Base-by-base conservation (phyloP, 2,329 filamentous ascomycete genomes). In the Chaetomiaceae sp. region DNA sequence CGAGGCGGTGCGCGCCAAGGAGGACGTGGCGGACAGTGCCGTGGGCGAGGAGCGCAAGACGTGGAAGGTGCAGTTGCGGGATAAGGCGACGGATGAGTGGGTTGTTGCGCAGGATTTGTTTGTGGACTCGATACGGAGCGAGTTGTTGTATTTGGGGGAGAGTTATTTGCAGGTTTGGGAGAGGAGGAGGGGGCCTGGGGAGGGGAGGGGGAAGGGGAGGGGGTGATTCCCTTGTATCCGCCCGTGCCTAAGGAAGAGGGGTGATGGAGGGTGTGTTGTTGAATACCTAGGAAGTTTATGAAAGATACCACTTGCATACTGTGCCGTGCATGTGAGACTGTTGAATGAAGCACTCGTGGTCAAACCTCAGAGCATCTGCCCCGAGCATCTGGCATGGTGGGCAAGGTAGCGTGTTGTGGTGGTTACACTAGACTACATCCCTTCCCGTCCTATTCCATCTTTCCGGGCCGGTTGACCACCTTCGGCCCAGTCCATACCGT, bases 131-230 rank as follows among this genome's bases (percentile, higher is more conserved):
- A 88, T 94, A 19, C 87, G 92, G 71, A 88, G 83, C 59, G 92
- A 99, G 75, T 80, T 95, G 63, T 69, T 99, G 60, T 95, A 96
- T 66, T 87, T 95, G 0, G 90, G 92, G 48, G 94, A 99, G 78
- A 88, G 88, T 52, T 97, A 97, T 75, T 72, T 97, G 54, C 95
- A 97, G 81, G 83, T 99, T 40, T 97, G 94, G 94, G 94, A 97
- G 75, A 79, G 88, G 69, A 82, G 91, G 71, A 85, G 81, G 66
- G 76, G 75, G 57, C 68, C 72, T 17, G n/a, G 6, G 17, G 19
- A 7, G 53, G 51, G 14, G 73, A 73, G 71, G 63, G 68, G 67
- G 36, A 78, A 73, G 59, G 68, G 63, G 45, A 60, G 36, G 53
- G 57, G 51, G 43, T 60, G 34, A 37, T 29, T 6, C 4, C 3